Base-by-base conservation (phyloP, 2,329 filamentous ascomycete species). In the Sporothrix pseudoabietina region DNA sequence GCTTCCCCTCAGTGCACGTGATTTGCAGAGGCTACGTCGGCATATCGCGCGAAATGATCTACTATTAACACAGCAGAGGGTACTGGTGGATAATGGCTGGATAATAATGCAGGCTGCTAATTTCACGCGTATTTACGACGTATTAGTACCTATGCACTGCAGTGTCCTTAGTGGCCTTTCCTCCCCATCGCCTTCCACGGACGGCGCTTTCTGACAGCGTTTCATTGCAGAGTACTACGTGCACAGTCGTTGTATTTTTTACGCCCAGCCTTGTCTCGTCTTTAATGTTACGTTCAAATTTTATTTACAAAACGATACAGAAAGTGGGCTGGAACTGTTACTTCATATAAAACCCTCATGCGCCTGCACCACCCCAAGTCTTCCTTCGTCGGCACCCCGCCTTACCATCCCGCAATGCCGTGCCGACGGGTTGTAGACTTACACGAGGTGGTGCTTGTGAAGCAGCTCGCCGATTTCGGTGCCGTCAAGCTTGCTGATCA, bases 401-500 rank as follows among this genome's bases (percentile, higher is more conserved):
- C 32, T 35, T n/a, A 14, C 16, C 57, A 61, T 35, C 30, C 57
- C 30, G 30, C 10, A 39, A 14, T 39, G 14, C 57, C 57, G 30
- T n/a, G 22, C 12, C 16, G 47, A 8, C 32, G 7, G 44, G 22
- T 35, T 32, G 73, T n/a, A 76, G 7, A 57, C 30, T 41, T 41
- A 74, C 26, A 76, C 74, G 16, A 77, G 35, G 10, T 73, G 72
- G 32, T 77, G 74, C n/a, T 76, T 74, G n/a, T 75, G 73, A 5
- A 77, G 71, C 2, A 77, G 55, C 22, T 73, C 73, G 26, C 76
- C 75, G 32, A 76, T 59, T 63, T 74, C 74, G 1, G 72, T 75
- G 10, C 75, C 75, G n/a, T 76, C 75, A 4, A 77, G 63, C 22
- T 35, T 39, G 69, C 74, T 69, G 59, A 74, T 63, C 7, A 76